Conservation (phyloP, 106 monocot species). For the Apostasia ramifera region DNA sequence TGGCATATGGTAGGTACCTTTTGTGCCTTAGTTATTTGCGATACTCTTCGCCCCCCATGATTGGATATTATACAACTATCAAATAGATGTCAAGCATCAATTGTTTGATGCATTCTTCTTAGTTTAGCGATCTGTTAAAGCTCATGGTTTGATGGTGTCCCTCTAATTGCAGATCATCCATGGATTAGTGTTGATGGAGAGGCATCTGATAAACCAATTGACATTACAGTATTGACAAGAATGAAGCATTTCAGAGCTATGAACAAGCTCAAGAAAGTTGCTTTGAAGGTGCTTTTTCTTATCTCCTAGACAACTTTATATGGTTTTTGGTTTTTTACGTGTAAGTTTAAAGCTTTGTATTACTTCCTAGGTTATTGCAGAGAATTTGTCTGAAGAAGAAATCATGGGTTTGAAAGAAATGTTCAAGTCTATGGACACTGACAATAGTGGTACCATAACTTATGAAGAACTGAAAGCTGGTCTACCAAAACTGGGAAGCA, state of each 20-base stretch:
- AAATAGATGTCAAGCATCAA: neutral
- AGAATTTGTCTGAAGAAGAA: constrained; percentile 84
- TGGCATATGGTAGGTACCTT: neutral
- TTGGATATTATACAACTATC: neutral
- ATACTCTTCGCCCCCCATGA: too few relatives aligned
- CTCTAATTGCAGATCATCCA: constrained; percentile 39
- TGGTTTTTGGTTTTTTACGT: neutral
- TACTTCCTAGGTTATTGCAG: constrained; percentile 61
- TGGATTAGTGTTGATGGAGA: constrained; percentile 66
- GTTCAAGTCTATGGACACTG: constrained; percentile 84
- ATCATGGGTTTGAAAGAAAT: constrained; percentile 83
- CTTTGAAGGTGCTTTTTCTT: constrained; percentile 40
- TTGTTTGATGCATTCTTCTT: neutral
- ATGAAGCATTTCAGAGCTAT: constrained; percentile 73
- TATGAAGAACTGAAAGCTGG: constrained; percentile 82
- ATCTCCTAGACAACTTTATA: neutral
- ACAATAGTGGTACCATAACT: constrained; percentile 76
- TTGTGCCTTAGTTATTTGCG: too few relatives aligned
- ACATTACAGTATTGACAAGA: constrained; percentile 50
- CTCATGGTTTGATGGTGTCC: constrained; percentile 7
- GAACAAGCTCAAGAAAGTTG: constrained; percentile 76
- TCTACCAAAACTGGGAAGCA: constrained; percentile 72
- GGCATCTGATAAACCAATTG: constrained; percentile 62
- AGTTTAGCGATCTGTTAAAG: neutral
- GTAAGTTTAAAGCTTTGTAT: constrained; percentile 1